Evolutionary conservation across 495 filamentous ascomycete species (phyloP), one percentile per base, ranked within the genome.

Genomic region (Xylaria intraflava): DNA sequence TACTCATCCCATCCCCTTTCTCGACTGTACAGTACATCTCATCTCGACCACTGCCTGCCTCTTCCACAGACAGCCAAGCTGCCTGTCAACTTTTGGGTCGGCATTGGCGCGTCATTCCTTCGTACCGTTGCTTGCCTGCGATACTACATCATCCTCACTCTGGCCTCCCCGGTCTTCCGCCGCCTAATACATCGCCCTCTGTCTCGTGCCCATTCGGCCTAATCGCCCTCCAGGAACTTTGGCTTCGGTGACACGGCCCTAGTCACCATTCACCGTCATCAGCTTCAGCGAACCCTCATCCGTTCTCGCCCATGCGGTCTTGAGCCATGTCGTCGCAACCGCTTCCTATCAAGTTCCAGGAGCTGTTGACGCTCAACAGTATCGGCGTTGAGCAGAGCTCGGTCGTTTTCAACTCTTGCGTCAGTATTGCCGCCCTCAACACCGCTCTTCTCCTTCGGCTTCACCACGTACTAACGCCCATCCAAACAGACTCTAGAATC

Each of bases 391-490:
- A 85, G 68, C 87, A 89, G 81, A 66, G 76, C 50, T 87, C 92
- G 52, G 95, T 99, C 79, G 88, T 90, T 64, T 99, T 97, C 78
- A 95, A 94, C 69, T 87, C 87, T 71, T 96, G 92, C 76, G 91
- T 97, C 79, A 82, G 35, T 49, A 24, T 47, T 41, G 23, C 31
- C 48, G 31, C 31, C 49, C 50, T 44, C 31, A 24, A 30, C 11
- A 44, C 12, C 41, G 38, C 26, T 36, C 46, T 41, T 51, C 40
- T 31, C 16, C 33, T 39, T n/a, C 49, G 27, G 19, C 33, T 20
- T 39, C 16, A 5, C 42, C 42, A 40, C 22, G 46, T 39, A 67
- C 69, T 65, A 35, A 63, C 52, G 20, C 31, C 24, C 55, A 16
- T 36, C 56, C 26, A 24, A 16, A 65, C 62, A 97, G 91, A 99